Conservation (phyloP, 2,329 filamentous ascomycete species). For the Xylariomycetidae sp. region DNA sequence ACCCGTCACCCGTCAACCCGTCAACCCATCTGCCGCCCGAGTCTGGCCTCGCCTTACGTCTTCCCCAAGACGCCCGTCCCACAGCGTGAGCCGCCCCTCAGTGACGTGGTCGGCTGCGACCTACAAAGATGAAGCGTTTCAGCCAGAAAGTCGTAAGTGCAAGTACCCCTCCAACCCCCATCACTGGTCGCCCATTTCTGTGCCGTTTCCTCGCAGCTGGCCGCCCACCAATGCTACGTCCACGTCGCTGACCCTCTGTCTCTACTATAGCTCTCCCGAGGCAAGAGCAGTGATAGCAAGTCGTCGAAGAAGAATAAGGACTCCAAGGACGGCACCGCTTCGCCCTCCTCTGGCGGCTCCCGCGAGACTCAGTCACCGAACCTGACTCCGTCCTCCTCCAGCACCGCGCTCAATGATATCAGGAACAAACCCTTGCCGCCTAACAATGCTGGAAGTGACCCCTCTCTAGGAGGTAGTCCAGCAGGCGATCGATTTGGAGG, state of each 20-base stretch:
- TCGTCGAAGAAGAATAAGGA: constrained; percentile 72
- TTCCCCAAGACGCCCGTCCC: constrained; percentile 2
- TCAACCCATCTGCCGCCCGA: no score
- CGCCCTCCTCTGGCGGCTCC: constrained; percentile 56
- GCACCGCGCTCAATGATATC: constrained; percentile 76
- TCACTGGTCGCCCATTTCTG: not conserved
- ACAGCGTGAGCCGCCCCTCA: constrained; percentile 23
- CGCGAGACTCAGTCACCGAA: constrained; percentile 57
- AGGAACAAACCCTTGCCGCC: constrained; percentile 73
- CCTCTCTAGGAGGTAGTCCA: constrained; percentile 32
- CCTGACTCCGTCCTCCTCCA: constrained; percentile 80
- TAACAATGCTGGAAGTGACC: constrained; percentile 42
- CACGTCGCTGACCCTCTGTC: constrained; percentile 9
- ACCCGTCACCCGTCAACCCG: no score
- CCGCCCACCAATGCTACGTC: constrained; percentile 1
- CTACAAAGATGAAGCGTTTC: constrained; percentile 81
- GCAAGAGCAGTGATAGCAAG: constrained; percentile 74
- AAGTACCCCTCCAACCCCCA: constrained; percentile 1
- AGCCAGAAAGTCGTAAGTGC: constrained; percentile 82
- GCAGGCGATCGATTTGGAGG: constrained; percentile 32
- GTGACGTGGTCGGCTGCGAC: constrained; percentile 21
- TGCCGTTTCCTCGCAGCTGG: not conserved
- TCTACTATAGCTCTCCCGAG: constrained; percentile 74
- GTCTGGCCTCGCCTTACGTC: no score
- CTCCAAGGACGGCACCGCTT: constrained; percentile 69